Evolutionary conservation across 805 yeast genomes (phyloP).

Genomic region (Saturnispora ahearnii): DNA sequence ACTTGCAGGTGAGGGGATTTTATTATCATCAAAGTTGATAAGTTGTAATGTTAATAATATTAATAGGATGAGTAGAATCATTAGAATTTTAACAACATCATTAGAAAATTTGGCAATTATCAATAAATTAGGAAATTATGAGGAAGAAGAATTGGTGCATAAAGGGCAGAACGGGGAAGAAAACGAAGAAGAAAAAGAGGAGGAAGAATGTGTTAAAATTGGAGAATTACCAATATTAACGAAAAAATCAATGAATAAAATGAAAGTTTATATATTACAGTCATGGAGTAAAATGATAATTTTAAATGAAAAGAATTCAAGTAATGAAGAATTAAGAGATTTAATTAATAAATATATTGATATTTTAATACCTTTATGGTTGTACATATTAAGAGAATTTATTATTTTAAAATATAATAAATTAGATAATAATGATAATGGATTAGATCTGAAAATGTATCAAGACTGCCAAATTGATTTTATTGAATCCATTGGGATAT

Average conservation of each 20-base stretch:
- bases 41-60: conserved; percentile 48
- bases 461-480: conserved; percentile 66
- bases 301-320: conserved; percentile 25
- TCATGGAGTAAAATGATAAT: conserved; percentile 58
- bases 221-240: conserved; percentile 47
- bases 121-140: conserved; percentile 17
- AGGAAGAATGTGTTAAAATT: conserved; percentile 27
- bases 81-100: conserved; percentile 55
- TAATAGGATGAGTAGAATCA: conserved; percentile 43
- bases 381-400: conserved; percentile 62
- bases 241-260: conserved; percentile 38
- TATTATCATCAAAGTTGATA: conserved; percentile 68
- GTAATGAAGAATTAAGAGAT: conserved; percentile 33
- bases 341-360: conserved; percentile 49
- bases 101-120: conserved; percentile 45
- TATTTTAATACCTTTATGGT: conserved; percentile 70
- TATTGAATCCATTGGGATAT: conserved; percentile 62
- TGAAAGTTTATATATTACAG: conserved; percentile 52
- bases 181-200: conserved; percentile 13
- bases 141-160: conserved; percentile 11
- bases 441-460: conserved; percentile 38
- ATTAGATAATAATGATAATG: conserved; percentile 26
- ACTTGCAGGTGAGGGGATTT: conserved; percentile 68
- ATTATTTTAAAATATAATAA: conserved; percentile 48
- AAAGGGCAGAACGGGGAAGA: background rate